phyloP scores from a whole-genome alignment of 2,329 filamentous ascomycete genomes.

The Hypoxylon sp. region DNA sequence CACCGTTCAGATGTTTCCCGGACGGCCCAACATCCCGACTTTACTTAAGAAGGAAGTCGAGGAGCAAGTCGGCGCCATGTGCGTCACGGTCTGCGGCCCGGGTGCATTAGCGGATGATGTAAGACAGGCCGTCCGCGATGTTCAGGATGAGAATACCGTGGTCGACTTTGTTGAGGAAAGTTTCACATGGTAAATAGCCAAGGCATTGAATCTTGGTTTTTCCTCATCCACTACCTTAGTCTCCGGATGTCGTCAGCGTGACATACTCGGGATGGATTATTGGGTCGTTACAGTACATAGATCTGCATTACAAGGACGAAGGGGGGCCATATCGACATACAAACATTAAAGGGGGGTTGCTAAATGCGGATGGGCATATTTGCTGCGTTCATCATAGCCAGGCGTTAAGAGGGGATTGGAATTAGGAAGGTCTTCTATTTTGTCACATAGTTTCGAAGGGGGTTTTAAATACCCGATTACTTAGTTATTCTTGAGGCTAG shows the following conservation, averaged over 20 bases:
- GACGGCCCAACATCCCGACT: slow-evolving; percentile 84
- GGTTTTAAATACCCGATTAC: neutral
- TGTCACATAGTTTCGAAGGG: slow-evolving; percentile 15
- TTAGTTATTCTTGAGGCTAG: slow-evolving; percentile 12
- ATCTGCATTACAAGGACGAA: neutral
- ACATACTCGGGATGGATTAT: neutral
- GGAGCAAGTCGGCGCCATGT: slow-evolving; percentile 89
- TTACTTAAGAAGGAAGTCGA: slow-evolving; percentile 87
- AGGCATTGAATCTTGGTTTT: neutral
- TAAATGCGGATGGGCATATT: neutral
- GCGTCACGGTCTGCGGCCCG: slow-evolving; percentile 84
- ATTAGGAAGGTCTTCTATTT: slow-evolving; percentile 4
- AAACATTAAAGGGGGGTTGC: neutral
- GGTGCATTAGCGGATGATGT: slow-evolving; percentile 84
- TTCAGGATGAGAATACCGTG: slow-evolving; percentile 72
- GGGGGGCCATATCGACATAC: neutral
- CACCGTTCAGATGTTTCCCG: slow-evolving; percentile 92
- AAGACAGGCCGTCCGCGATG: slow-evolving; percentile 74
- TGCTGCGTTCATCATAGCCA: slow-evolving; percentile 34
- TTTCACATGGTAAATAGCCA: slow-evolving; percentile 73
- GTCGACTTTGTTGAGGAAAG: slow-evolving; percentile 85
- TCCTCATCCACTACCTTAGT: neutral
- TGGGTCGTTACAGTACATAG: neutral
- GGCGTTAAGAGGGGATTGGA: slow-evolving; percentile 29
- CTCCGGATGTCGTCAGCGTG: neutral